Percentiles rank a stretch among this genome's conserved stretches.
These are phyloP conservation scores for Musa itinerans DNA, from an alignment of 176 grass and related monocot species.

Conservation along the genomic window DNA sequence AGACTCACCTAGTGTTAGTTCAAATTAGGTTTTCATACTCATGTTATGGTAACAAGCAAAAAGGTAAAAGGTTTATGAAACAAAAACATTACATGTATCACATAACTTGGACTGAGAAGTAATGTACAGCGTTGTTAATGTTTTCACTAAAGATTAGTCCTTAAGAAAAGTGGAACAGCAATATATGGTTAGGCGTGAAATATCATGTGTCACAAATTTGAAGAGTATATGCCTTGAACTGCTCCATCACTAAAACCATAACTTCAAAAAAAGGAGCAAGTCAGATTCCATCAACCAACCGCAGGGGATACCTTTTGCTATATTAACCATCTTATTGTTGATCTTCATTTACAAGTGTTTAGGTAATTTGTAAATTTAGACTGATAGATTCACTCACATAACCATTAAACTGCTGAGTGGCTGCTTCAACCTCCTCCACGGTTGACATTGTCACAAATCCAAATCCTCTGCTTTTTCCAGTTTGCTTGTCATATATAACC, in stretches of 20 bases:
- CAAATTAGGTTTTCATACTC: not conserved
- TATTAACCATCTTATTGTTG: not conserved
- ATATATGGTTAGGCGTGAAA: too few species aligned
- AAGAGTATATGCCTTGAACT: too few species aligned
- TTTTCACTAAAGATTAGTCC: too few species aligned
- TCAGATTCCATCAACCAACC: not conserved
- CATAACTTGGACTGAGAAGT: too few species aligned
- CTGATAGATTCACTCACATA: conserved; percentile 40
- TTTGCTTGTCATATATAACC: conserved; percentile 91
- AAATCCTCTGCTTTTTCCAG: conserved; percentile 89
- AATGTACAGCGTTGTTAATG: too few species aligned
- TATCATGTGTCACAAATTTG: too few species aligned
- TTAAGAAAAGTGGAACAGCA: too few species aligned
- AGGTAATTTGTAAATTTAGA: not conserved
- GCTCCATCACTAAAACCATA: too few species aligned
- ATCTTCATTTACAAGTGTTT: not conserved
- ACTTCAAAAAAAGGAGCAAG: too few species aligned
- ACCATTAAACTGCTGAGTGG: conserved; percentile 71
- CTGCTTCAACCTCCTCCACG: conserved; percentile 46
- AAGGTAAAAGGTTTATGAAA: not conserved
- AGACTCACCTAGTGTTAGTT: not conserved
- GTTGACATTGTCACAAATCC: conserved; percentile 92
- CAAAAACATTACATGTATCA: not conserved
- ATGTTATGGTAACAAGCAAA: not conserved
- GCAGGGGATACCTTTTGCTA: too few species aligned